Conservation (phyloP, 345 rosid genomes). For the Aquilaria malaccensis region DNA sequence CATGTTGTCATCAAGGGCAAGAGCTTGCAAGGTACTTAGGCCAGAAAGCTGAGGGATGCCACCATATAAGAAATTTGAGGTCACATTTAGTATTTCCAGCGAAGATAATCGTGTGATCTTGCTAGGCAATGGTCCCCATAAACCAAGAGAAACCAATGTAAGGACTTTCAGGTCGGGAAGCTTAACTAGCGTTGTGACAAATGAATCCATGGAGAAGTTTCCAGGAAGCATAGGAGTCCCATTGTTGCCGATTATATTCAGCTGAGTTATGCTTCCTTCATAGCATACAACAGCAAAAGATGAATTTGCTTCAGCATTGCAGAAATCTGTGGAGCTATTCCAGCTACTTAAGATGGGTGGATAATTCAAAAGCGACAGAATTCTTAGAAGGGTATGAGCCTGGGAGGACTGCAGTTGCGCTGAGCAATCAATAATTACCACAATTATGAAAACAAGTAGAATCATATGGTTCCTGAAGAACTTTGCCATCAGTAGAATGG, state of each 20-base stretch:
- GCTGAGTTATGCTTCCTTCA: conserved; percentile 61
- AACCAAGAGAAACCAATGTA: conserved; percentile 63
- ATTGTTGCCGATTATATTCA: conserved; percentile 57
- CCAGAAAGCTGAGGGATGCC: conserved; percentile 51
- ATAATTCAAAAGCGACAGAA: conserved; percentile 49
- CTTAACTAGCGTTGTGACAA: conserved; percentile 57
- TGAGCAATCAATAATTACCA: conserved; percentile 31
- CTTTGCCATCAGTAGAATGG: conserved; percentile 32
- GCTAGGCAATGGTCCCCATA: conserved; percentile 75
- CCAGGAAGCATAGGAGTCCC: conserved; percentile 40
- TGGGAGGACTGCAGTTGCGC: conserved; percentile 66
- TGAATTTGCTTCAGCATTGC: conserved; percentile 50
- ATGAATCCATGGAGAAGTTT: conserved; percentile 70
- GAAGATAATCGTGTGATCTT: conserved; percentile 56
- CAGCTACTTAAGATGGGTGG: conserved; percentile 53
- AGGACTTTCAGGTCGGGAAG: conserved; percentile 74
- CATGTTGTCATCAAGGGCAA: conserved; percentile 69
- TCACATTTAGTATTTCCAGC: conserved; percentile 68
- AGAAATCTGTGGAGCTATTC: conserved; percentile 66
- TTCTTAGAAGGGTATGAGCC: conserved; percentile 56
- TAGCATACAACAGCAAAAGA: conserved; percentile 67
- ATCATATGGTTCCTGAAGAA: conserved; percentile 22
- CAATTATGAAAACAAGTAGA: conserved; percentile 30
- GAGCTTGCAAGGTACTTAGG: conserved; percentile 47
- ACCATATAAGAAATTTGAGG: conserved; percentile 62